Evolutionary conservation across 176 grass and related monocot genomes (phyloP).

Genomic region (Puya raimondii): DNA sequence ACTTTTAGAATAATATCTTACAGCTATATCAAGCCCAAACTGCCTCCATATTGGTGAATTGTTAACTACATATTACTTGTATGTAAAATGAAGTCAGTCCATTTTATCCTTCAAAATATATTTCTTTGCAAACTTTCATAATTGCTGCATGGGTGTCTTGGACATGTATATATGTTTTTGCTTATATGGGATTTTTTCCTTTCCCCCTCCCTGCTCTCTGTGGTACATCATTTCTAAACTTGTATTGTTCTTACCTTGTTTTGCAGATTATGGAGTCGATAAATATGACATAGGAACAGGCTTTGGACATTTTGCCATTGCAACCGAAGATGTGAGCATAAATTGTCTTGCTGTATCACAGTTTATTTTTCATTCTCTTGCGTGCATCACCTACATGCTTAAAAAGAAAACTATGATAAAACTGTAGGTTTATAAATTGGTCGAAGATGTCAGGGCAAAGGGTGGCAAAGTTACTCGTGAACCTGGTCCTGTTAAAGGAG

Average conservation of each 20-base stretch:
- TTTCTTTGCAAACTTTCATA: neutral
- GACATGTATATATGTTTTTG: neutral
- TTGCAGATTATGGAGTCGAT: conserved; percentile 79
- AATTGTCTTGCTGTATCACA: conserved; percentile 7
- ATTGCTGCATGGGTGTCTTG: neutral
- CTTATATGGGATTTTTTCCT: neutral
- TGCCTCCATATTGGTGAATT: no score
- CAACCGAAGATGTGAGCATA: conserved; percentile 66
- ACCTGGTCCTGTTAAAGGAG: conserved; percentile 95
- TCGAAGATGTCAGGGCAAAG: conserved; percentile 49
- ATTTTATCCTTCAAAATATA: neutral
- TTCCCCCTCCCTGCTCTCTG: no score
- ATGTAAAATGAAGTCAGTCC: neutral
- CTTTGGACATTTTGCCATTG: conserved; percentile 98
- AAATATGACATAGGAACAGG: conserved; percentile 93
- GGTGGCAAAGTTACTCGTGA: conserved; percentile 78
- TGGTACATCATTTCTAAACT: no score
- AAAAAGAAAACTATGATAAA: conserved; percentile 14
- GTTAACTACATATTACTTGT: neutral
- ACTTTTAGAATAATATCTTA: neutral
- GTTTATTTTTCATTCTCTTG: neutral
- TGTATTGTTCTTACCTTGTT: conserved; percentile 3
- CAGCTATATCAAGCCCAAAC: neutral
- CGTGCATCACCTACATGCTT: conserved; percentile 4
- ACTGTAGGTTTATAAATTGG: conserved; percentile 72